Conservation (phyloP, 73 alveolate species). For the Paraurostyla sp. region DNA sequence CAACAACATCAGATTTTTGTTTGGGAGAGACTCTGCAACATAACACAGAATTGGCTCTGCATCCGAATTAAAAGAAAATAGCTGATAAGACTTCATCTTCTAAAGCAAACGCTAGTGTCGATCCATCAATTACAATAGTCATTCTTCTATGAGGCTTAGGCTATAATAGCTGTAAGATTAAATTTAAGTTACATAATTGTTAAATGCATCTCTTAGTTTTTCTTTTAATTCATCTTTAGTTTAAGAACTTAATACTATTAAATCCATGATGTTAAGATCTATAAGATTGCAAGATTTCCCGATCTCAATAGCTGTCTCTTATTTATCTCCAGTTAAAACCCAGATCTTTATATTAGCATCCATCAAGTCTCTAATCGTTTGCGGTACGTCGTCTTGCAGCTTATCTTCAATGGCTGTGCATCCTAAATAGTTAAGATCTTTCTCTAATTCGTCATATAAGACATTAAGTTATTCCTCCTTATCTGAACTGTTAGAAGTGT, state of each 20-base stretch:
- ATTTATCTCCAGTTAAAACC: constrained; percentile 93
- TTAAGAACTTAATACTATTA: constrained; percentile 63
- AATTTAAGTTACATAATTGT: constrained; percentile 40
- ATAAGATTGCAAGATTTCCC: constrained; percentile 86
- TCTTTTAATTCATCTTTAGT: constrained; percentile 26
- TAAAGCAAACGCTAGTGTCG: constrained; percentile 75
- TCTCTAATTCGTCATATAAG: constrained; percentile 75
- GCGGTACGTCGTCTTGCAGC: constrained; percentile 91
- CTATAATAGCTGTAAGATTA: constrained; percentile 56
- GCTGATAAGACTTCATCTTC: constrained; percentile 70
- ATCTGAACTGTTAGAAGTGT: constrained; percentile 40
- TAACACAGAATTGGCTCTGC: constrained; percentile 81
- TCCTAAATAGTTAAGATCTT: constrained; percentile 60
- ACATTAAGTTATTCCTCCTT: constrained; percentile 63
- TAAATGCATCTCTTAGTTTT: constrained; percentile 65
- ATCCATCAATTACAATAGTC: constrained; percentile 85
- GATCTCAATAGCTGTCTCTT: constrained; percentile 89
- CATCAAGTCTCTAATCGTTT: constrained; percentile 80
- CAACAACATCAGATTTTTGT: constrained; percentile 90
- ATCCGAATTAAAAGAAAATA: constrained; percentile 79
- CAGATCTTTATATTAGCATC: constrained; percentile 86
- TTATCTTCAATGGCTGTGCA: constrained; percentile 92
- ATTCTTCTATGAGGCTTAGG: constrained; percentile 59
- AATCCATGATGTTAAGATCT: constrained; percentile 61
- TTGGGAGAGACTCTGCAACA: constrained; percentile 96